These are phyloP conservation scores for Fonsecaea nubica DNA, from an alignment of 2,329 filamentous ascomycete species.

Conservation along the genomic window DNA sequence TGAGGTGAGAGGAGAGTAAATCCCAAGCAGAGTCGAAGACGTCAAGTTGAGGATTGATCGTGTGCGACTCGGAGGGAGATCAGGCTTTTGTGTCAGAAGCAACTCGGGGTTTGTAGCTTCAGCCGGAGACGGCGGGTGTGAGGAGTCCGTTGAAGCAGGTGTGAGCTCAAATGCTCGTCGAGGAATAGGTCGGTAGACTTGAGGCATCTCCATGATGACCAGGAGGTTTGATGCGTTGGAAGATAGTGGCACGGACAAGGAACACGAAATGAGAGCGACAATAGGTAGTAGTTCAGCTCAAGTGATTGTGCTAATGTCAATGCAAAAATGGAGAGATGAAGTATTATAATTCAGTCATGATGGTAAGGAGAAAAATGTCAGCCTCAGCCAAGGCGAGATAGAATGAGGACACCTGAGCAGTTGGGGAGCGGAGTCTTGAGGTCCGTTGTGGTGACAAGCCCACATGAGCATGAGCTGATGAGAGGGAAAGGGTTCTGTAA, in stretches of 20 bases:
- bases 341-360: constrained; percentile 13
- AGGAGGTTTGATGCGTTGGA: neutral
- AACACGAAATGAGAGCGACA: neutral
- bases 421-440: constrained; percentile 9
- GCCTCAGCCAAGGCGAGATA: constrained; percentile 2
- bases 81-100: constrained; percentile 41
- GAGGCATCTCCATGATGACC: constrained; percentile 39
- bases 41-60: constrained; percentile 86
- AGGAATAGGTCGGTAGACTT: constrained; percentile 71
- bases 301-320: constrained; percentile 9
- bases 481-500: neutral
- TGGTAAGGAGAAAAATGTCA: neutral
- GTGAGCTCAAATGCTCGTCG: constrained; percentile 73
- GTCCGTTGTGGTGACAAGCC: neutral
- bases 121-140: constrained; percentile 49
- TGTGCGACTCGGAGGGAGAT: constrained; percentile 66
- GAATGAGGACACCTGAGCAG: neutral
- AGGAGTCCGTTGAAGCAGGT: constrained; percentile 53
- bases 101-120: constrained; percentile 47
- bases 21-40: constrained; percentile 86
- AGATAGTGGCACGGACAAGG: neutral
- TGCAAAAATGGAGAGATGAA: constrained; percentile 4
- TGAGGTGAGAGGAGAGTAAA: constrained; percentile 75
- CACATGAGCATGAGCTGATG: constrained; percentile 12
- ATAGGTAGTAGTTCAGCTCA: neutral